Percentiles rank a stretch among this genome's conserved stretches.
Conservation (phyloP, 2,329 filamentous ascomycete species). For the Exophiala calicioides region DNA sequence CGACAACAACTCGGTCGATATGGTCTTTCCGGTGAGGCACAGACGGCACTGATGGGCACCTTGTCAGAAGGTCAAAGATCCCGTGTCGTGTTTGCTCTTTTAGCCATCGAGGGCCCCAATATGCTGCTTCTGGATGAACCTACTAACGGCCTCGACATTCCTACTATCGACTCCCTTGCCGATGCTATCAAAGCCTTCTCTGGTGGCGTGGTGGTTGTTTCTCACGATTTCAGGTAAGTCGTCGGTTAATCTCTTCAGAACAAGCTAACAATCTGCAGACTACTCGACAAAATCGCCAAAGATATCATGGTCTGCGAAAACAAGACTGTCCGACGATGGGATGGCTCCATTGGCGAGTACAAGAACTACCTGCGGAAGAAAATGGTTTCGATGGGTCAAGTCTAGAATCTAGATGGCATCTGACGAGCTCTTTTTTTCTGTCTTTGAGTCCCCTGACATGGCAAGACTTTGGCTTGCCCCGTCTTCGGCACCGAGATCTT, state of each 20-base stretch:
- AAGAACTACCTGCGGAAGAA: conserved; percentile 99
- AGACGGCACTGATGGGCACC: conserved; percentile 97
- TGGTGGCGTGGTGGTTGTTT: conserved; percentile 96
- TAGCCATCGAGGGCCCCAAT: conserved; percentile 94
- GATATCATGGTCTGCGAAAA: conserved; percentile 99
- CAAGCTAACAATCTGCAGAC: conserved; percentile 52
- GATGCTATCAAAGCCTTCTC: conserved; percentile 96
- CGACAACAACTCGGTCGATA: conserved; percentile 94
- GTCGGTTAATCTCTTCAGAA: not conserved
- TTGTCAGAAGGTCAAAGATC: conserved; percentile 97
- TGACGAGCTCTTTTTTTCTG: not conserved
- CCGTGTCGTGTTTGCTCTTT: conserved; percentile 93
- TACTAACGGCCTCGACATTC: conserved; percentile 98
- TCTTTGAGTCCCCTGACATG: not conserved
- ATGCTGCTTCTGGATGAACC: conserved; percentile 98
- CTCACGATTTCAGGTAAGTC: conserved; percentile 94
- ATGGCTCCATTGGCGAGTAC: conserved; percentile 87
- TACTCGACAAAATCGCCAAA: conserved; percentile 99
- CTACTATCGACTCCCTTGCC: conserved; percentile 94
- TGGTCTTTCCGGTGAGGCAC: conserved; percentile 86
- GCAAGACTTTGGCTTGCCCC: not conserved
- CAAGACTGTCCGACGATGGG: conserved; percentile 88
- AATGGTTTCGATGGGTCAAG: conserved; percentile 86
- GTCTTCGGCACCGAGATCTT: not conserved
- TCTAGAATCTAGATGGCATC: conserved; percentile 54